Base-by-base conservation (phyloP, 176 grass and related monocot genomes). In the Carex littledalei region DNA sequence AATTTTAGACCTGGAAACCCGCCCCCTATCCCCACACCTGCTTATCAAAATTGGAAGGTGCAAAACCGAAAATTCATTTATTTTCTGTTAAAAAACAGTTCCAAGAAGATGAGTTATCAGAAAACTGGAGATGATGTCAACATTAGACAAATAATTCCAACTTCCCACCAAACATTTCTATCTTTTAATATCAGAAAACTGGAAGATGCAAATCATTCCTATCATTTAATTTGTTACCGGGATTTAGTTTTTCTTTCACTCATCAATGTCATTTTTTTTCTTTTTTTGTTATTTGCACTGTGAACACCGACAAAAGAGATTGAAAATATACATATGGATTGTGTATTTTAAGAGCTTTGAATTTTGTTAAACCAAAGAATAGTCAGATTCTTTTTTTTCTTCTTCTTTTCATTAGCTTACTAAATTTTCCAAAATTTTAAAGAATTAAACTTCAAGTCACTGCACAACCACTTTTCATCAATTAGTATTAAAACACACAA, bases 1-100 rank as follows among this genome's bases (percentile, higher is more conserved):
- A 95, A 69, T 55, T 94, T 91, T 59, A 95, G 87, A 58, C 95
- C 95, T 78, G 95, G 89, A 67, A 98, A 89, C 71, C 95, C 95
- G 55, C 85, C 91, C 72, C 95, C 95, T 73, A 94, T 86, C 84
- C 95, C 95, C 34, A 89, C 89, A 73, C 93, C 93, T 98, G 88
- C 85, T 76, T 60, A 83, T 84, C 54, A 81, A 64, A 63, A 64
- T 66, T 73, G 65, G 85, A 82, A 12, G 84, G 37, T 84, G 77
- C 66, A 53, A 35, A 8, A 87, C 34, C 5, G 14, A 78, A 32
- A 55, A 24, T 56, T 32, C 0, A 16, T 56, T 55, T 32, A 15
- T 32, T 54, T 76, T 31, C 20, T 86, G 3, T 57, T 58, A 16
- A 18, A 10, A 12, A 88, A 80, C 35, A 70, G 17, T 20, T 29